phyloP scores from a whole-genome alignment of 148 eudicot genomes.

The Camellia granthamiana region DNA sequence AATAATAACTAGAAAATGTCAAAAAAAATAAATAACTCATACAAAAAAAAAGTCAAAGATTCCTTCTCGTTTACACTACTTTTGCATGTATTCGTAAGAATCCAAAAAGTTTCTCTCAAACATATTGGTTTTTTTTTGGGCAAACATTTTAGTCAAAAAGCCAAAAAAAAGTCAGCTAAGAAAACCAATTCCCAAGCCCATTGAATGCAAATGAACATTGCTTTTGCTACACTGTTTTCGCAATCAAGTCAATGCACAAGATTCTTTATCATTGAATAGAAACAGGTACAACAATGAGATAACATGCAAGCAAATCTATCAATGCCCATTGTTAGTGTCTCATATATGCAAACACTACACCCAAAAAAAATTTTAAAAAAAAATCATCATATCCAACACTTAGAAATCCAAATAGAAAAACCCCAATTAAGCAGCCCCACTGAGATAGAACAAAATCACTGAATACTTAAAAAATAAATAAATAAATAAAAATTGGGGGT shows the following conservation, averaged over 20 bases:
- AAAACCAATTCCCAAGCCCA: no score
- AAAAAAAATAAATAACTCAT: background rate
- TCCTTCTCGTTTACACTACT: no score
- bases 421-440: background rate
- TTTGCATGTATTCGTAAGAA: no score
- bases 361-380: background rate
- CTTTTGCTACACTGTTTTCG: background rate
- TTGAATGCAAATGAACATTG: no score
- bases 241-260: background rate
- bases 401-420: background rate
- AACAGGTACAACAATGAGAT: background rate
- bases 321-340: background rate
- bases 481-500: background rate
- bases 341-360: background rate
- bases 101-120: no score
- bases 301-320: background rate
- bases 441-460: background rate
- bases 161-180: no score
- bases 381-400: background rate
- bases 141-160: no score
- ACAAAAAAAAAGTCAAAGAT: background rate
- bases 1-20: no score
- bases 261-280: background rate
- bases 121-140: no score
- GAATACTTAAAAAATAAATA: background rate